Evolutionary conservation across 176 grass and related monocot genomes (phyloP), one percentile per base, ranked within the genome.

Genomic region (Triticum urartu): DNA sequence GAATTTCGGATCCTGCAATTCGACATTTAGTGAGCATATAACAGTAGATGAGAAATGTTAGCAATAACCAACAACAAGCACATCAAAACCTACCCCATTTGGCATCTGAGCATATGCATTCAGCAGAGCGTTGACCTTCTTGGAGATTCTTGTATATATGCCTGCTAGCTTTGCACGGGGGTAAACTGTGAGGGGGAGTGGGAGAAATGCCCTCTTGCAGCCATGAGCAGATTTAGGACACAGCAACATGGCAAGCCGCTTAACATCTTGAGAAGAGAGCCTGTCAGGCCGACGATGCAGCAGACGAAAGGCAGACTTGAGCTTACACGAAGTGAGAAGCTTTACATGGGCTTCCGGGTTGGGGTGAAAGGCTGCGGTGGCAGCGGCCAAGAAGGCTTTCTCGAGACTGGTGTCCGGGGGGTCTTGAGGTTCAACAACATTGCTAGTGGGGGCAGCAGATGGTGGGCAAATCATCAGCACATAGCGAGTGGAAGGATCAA

Each of bases 261-360:
- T 14, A 52, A 52, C 48, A 52, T 17, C 48, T 52, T 17, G 48
- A 52, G 48, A 52, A 17, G 48, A 52, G 13, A 52, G 48, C 48
- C 14, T 52, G 48, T 52, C 5, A 17, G 48, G 3, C 14, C 4
- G 14, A 47, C 43, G 13, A 15, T 17, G 13, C 14, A 52, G 48
- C 48, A 52, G 48, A 52, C 11, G 13, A 17, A 52, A 52, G 48
- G 43, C 43, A 47, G 43, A 47, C 28, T 30, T 30, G 28, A 30
- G 28, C 5, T 84, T 75, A 75, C 39, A 75, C 5, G 58, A 84
- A 33, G 25, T 14, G 38, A 84, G 17, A 47, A 84, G 17, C 5
- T 84, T 76, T 17, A 5, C 59, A 50, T 84, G 82, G 13, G 39
- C 59, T 3, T 76, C 71, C 1, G 82, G 39, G 38, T 84, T 71